Evolutionary conservation across 2,329 filamentous ascomycete genomes (phyloP).

Genomic region (Epichloe glyceriae): DNA sequence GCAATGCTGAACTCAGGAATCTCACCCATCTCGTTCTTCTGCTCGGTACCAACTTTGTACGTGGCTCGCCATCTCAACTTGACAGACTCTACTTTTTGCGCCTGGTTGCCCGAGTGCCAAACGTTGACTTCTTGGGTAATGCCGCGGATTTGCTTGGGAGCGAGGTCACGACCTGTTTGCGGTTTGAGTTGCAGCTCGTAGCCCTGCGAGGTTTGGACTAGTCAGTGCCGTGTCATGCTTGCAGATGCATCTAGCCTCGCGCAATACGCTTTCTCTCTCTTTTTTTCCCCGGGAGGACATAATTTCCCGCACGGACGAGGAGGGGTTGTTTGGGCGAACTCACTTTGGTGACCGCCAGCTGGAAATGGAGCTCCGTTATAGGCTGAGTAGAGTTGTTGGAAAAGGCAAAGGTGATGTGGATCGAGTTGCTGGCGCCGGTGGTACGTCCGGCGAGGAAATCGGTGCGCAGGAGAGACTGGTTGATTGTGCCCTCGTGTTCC

Average conservation of each 20-base stretch:
- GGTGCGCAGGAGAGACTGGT: constrained; percentile 57
- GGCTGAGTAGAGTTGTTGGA: constrained; percentile 64
- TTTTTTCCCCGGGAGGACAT: no score
- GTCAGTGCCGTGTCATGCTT: not conserved
- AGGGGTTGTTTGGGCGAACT: not conserved
- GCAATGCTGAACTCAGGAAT: constrained; percentile 66
- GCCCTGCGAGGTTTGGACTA: constrained; percentile 36
- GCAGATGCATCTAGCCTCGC: no score
- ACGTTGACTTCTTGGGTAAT: constrained; percentile 73
- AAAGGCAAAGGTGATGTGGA: constrained; percentile 66
- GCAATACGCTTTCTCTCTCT: no score
- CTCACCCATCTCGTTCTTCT: constrained; percentile 71
- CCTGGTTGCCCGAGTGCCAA: constrained; percentile 55
- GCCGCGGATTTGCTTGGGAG: constrained; percentile 58
- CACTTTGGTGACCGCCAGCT: constrained; percentile 88
- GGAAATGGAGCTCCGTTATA: constrained; percentile 73
- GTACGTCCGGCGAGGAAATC: constrained; percentile 57
- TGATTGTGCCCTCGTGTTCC: constrained; percentile 53
- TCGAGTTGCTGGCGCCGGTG: constrained; percentile 37
- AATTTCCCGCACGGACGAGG: no score
- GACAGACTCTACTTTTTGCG: constrained; percentile 58
- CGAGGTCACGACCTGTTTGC: constrained; percentile 67
- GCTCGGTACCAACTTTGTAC: constrained; percentile 56
- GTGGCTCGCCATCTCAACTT: constrained; percentile 84
- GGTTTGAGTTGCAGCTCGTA: constrained; percentile 72